phyloP scores from a whole-genome alignment of 768 basidiomycete genomes.

The Kwoniella sp. region DNA sequence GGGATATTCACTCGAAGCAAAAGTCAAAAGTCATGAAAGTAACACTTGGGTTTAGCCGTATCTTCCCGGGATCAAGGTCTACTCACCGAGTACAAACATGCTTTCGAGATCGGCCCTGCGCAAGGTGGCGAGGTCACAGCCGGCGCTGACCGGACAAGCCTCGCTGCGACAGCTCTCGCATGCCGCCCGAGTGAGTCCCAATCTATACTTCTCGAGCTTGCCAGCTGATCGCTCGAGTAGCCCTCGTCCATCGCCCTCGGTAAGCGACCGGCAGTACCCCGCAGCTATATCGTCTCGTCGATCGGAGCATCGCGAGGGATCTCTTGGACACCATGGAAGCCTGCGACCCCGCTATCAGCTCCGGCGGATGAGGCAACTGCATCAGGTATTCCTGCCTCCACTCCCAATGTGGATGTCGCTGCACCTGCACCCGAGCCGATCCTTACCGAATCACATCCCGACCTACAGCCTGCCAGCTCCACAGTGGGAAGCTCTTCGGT shows the following conservation, averaged over 20 bases:
- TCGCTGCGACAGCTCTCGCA: slow-evolving; percentile 7
- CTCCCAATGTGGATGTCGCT: no score
- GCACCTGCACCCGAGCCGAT: slow-evolving; percentile 24
- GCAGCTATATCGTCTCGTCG: not conserved
- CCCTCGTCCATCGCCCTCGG: slow-evolving; percentile 32
- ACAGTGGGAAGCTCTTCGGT: no score
- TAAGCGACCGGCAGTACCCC: slow-evolving; percentile 20
- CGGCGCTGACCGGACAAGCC: not conserved
- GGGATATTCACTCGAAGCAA: no score
- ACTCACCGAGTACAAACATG: not conserved
- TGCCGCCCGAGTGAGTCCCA: slow-evolving; percentile 9
- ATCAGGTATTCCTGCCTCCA: slow-evolving; percentile 7
- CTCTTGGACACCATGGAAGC: slow-evolving; percentile 33
- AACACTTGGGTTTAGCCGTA: no score
- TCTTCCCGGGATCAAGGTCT: no score
- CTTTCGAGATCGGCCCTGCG: slow-evolving; percentile 5
- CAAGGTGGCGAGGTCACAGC: slow-evolving; percentile 1
- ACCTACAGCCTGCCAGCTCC: slow-evolving; percentile 11
- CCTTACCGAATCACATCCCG: slow-evolving; percentile 28
- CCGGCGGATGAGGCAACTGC: not conserved
- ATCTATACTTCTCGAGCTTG: not conserved
- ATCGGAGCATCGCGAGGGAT: slow-evolving; percentile 6
- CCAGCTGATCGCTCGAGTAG: slow-evolving; percentile 1
- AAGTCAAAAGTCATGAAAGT: no score
- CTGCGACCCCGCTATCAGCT: slow-evolving; percentile 3